A percentile compares a stretch with the other conserved stretches of the same genome.
Conservation (phyloP, 1,284 basidiomycete species). For the Tilletia walkeri region DNA sequence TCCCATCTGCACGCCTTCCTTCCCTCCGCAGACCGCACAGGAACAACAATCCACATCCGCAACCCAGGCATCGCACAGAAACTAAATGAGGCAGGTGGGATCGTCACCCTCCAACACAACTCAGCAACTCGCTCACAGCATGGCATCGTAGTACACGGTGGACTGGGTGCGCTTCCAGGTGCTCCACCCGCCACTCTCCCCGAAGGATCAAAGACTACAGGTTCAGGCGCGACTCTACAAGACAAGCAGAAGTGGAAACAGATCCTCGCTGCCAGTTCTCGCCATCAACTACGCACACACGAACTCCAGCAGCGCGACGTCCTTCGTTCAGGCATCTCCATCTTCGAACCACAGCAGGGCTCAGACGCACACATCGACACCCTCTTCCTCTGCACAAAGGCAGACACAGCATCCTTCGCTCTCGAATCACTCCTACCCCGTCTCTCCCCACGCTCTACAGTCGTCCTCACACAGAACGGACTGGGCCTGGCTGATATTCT, state of each 20-base stretch:
- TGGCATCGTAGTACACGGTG: slow-evolving; percentile 10
- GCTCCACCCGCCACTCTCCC: neutral
- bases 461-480: slow-evolving; percentile 86
- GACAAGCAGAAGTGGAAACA: slow-evolving; percentile 21
- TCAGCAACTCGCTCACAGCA: neutral
- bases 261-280: slow-evolving; percentile 19
- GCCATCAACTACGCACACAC: slow-evolving; percentile 25
- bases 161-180: neutral
- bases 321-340: neutral
- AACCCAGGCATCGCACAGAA: slow-evolving; percentile 1
- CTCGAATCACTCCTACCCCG: slow-evolving; percentile 67
- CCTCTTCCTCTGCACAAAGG: slow-evolving; percentile 80
- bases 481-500: slow-evolving; percentile 85
- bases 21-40: neutral
- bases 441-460: slow-evolving; percentile 69
- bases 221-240: slow-evolving; percentile 19
- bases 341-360: slow-evolving; percentile 15
- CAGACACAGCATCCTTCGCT: slow-evolving; percentile 66
- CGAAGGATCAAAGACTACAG: slow-evolving; percentile 17
- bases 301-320: slow-evolving; percentile 62
- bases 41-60: slow-evolving; percentile 7
- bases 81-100: neutral
- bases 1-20: neutral
- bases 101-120: neutral
- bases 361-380: slow-evolving; percentile 37